phyloP scores from a whole-genome alignment of 805 yeast genomes.

The Pichia rugopelliculosa region DNA sequence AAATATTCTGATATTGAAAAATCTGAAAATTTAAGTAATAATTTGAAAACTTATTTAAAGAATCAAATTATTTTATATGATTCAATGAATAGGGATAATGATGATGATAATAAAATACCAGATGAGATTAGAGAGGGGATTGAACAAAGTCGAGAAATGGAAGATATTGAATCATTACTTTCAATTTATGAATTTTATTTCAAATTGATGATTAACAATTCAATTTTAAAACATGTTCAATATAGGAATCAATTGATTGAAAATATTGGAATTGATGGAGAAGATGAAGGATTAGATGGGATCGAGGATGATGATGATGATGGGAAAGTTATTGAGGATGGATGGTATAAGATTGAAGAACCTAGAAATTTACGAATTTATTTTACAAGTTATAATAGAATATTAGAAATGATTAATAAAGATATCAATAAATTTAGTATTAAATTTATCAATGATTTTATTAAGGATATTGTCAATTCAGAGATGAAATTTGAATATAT shows the following conservation, averaged over 20 bases:
- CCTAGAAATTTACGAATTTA: slow-evolving; percentile 7
- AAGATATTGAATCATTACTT: slow-evolving; percentile 3
- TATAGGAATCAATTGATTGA: neutral
- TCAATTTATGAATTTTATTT: slow-evolving; percentile 4
- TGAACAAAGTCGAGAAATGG: slow-evolving; percentile 1
- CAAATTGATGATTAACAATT: slow-evolving; percentile 1
- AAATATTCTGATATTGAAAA: neutral
- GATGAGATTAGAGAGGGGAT: neutral
- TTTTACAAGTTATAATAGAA: neutral
- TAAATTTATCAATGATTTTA: slow-evolving; percentile 4
- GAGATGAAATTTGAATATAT: slow-evolving; percentile 1
- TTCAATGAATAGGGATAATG: slow-evolving; percentile 6
- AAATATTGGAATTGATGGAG: neutral
- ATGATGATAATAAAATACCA: neutral
- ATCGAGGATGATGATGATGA: neutral
- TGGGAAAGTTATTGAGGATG: neutral
- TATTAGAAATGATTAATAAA: neutral
- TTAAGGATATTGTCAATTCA: slow-evolving; percentile 1
- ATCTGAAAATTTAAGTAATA: neutral
- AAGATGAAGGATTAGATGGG: neutral
- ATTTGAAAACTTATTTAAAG: neutral
- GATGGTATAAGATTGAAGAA: slow-evolving; percentile 6
- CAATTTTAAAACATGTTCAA: neutral
- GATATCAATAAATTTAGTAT: neutral
- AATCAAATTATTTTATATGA: slow-evolving; percentile 18